Evolutionary conservation across 1,284 basidiomycete genomes (phyloP).

Genomic region (Cutaneotrichosporon mucoides): DNA sequence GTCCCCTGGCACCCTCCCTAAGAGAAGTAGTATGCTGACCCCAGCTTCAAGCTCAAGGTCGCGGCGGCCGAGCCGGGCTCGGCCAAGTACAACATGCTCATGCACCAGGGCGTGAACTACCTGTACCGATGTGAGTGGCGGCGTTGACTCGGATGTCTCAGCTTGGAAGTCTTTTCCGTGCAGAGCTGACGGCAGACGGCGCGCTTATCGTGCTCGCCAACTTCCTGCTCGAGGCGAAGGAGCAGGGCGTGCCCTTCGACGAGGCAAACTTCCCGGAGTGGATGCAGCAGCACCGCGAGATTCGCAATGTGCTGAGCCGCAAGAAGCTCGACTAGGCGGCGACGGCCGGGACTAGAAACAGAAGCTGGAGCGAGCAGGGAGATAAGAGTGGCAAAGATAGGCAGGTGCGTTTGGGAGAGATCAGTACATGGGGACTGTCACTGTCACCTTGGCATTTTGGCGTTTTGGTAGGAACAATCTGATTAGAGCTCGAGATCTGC

Average conservation of each 20-base stretch:
- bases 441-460: no score
- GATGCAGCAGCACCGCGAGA: constrained; percentile 77
- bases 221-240: constrained; percentile 76
- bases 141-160: neutral
- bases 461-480: no score
- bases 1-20: no score
- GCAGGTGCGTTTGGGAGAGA: no score
- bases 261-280: constrained; percentile 65
- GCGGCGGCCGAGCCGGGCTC: constrained; percentile 76
- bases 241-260: constrained; percentile 50
- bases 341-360: no score
- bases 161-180: neutral
- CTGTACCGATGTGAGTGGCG: constrained; percentile 54
- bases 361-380: no score
- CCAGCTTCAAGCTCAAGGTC: constrained; percentile 83
- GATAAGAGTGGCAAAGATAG: no score
- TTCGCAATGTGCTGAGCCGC: constrained; percentile 68
- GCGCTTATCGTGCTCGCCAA: constrained; percentile 92
- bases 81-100: constrained; percentile 67
- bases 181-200: constrained; percentile 58
- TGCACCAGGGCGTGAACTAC: constrained; percentile 76
- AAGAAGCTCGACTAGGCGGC: constrained; percentile 62
- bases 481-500: no score
- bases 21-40: no score
- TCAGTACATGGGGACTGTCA: no score